A percentile compares a stretch with the other conserved stretches of the same genome.
Evolutionary conservation across 768 basidiomycete species (phyloP).

Genomic region (Asterophora parasitica): DNA sequence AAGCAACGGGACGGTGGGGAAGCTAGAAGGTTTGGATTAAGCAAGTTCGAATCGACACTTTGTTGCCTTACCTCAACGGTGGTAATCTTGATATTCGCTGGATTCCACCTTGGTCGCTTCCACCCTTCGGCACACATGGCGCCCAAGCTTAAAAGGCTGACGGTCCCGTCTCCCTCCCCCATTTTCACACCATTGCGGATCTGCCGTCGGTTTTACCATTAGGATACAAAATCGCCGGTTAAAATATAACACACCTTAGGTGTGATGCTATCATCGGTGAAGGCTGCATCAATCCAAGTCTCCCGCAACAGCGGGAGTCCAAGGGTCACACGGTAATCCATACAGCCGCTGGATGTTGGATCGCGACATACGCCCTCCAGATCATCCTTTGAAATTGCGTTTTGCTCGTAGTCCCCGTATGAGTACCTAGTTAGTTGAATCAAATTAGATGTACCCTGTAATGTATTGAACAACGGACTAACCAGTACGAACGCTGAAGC

Average conservation of each 20-base stretch:
- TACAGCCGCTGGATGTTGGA: constrained; percentile 35
- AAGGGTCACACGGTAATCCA: constrained; percentile 38
- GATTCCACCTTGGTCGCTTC: constrained; percentile 88
- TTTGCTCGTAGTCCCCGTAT: constrained; percentile 62
- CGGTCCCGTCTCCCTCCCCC: constrained; percentile 96
- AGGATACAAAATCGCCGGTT: background rate
- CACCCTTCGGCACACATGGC: constrained; percentile 98
- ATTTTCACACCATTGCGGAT: constrained; percentile 83
- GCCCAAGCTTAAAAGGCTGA: constrained; percentile 77
- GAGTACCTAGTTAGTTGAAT: constrained; percentile 51
- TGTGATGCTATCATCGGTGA: constrained; percentile 54
- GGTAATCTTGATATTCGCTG: constrained; percentile 77
- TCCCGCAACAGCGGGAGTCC: constrained; percentile 52
- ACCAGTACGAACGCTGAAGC: constrained; percentile 83
- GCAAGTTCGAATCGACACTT: background rate
- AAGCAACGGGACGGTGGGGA: constrained; percentile 69
- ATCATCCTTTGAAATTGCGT: constrained; percentile 48
- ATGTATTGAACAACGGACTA: constrained; percentile 5
- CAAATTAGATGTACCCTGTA: background rate
- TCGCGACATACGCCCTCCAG: constrained; percentile 41
- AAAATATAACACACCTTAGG: constrained; percentile 44
- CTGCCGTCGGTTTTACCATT: constrained; percentile 24
- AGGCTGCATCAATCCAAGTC: constrained; percentile 84
- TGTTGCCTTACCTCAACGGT: constrained; percentile 70
- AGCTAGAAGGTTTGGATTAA: constrained; percentile 37